phyloP scores from a whole-genome alignment of 2,329 filamentous ascomycete genomes.

The Trichoderma atroviride region DNA sequence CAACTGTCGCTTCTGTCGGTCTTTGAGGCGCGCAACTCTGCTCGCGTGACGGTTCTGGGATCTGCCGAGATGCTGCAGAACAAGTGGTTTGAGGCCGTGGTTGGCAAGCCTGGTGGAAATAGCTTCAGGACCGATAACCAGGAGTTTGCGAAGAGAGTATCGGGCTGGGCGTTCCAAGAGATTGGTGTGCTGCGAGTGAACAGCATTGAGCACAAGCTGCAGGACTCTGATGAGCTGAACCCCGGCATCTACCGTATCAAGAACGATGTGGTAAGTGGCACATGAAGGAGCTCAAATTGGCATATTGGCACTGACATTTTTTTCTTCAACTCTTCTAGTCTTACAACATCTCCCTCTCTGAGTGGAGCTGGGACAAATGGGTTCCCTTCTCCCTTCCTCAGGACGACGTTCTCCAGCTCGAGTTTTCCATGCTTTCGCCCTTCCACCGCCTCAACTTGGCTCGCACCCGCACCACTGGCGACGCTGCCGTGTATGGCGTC shows the following conservation, averaged over 20 bases:
- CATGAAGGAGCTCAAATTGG: background rate
- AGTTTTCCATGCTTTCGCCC: conserved; percentile 98
- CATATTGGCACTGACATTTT: background rate
- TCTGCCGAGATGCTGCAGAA: conserved; percentile 86
- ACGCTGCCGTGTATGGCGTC: conserved; percentile 72
- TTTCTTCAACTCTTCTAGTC: conserved; percentile 53
- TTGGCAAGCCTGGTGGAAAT: conserved; percentile 60
- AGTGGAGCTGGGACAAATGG: conserved; percentile 77
- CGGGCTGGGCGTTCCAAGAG: conserved; percentile 97
- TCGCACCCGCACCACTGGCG: conserved; percentile 58
- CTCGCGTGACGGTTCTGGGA: conserved; percentile 82
- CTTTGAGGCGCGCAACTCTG: conserved; percentile 90
- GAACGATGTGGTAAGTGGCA: conserved; percentile 82
- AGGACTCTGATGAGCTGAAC: conserved; percentile 65
- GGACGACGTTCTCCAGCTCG: conserved; percentile 81
- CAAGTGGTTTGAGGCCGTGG: conserved; percentile 82
- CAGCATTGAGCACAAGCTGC: conserved; percentile 74
- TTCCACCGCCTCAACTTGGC: conserved; percentile 85
- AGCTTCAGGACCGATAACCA: conserved; percentile 72
- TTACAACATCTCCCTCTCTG: conserved; percentile 86
- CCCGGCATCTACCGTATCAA: conserved; percentile 93
- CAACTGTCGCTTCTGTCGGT: conserved; percentile 85
- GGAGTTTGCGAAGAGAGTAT: conserved; percentile 80
- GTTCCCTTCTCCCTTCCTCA: conserved; percentile 70
- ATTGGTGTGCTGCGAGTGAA: conserved; percentile 85